phyloP scores from a whole-genome alignment of 2,329 filamentous ascomycete species.

The Leptosphaerulina australis region DNA sequence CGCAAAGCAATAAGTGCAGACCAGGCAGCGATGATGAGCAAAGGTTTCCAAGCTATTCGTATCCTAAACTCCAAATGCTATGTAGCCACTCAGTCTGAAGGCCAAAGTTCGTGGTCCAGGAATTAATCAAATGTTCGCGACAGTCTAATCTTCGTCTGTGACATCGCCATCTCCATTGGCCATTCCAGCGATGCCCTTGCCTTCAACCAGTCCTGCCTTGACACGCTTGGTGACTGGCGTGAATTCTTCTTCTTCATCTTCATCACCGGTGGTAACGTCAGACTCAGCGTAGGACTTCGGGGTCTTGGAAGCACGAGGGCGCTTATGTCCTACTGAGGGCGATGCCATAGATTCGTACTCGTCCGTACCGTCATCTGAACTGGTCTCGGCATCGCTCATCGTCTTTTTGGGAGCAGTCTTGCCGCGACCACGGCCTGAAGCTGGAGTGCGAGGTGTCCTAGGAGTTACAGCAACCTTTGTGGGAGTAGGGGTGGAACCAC shows the following conservation, averaged over 20 bases:
- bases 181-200: neutral
- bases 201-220: neutral
- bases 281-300: neutral
- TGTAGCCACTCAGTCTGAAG: no score
- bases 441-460: neutral
- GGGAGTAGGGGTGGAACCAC: neutral
- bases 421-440: neutral
- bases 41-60: no score
- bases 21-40: no score
- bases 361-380: neutral
- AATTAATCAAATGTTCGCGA: no score
- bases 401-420: neutral
- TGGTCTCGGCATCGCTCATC: neutral
- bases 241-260: slow-evolving; percentile 3
- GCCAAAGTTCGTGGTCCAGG: no score
- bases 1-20: no score
- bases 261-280: neutral
- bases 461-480: neutral
- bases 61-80: no score
- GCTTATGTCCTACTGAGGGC: neutral
- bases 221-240: slow-evolving; percentile 1
- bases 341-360: neutral
- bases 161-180: neutral
- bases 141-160: neutral
- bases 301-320: neutral